Base-by-base conservation (phyloP, 352 stramenopile genomes). In the Phytophthora pini region DNA sequence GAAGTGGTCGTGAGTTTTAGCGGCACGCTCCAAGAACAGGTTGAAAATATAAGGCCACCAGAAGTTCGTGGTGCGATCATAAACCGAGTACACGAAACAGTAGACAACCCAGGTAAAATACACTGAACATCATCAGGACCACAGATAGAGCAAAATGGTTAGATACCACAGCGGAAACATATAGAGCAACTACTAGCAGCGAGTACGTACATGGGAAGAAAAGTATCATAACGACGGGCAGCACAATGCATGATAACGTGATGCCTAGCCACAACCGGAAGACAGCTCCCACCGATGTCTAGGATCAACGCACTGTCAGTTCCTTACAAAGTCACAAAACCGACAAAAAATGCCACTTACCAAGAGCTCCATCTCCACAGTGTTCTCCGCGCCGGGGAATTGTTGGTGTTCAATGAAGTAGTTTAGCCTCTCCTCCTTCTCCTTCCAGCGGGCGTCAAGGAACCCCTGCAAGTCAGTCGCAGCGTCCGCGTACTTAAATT, bases 1-100 rank as follows among this genome's bases (percentile, higher is more conserved):
- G 40, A 89, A 70, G 17, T 73, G 72, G 22, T 76, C 70, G 41
- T 86, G 79, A 6, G 83, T 90, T 62, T 88, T 91, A 44, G 66
- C 72, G 0, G 79, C 77, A 31, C 80, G 80, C 56, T 89, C 76
- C 59, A 88, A 59, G 39, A 93, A 68, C 44, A 93, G 74, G 50
- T 93, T 91, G 70, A 91, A 82, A 68, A 93, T 91, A 71, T 93
- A 93, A 6, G 85, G 82, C 85, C 85, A 93, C 85, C 82, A 92
- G 44, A 93, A 92, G 56, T 88, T 92, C 46, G 82, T 93, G 17
- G 85, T 93, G 52, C 85, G 85, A 60, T 93, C 85, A 67, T 91
- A 93, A 24, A 93, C 74, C 48, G 85, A 93, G 65, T 92, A 88
- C 41, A 93, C 70, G 52, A 92, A 93, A 65, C 85, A 92, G 70